These are phyloP conservation scores for Tardiomyces depauwii DNA, from an alignment of 1,139 yeast species.

Conservation along the genomic window DNA sequence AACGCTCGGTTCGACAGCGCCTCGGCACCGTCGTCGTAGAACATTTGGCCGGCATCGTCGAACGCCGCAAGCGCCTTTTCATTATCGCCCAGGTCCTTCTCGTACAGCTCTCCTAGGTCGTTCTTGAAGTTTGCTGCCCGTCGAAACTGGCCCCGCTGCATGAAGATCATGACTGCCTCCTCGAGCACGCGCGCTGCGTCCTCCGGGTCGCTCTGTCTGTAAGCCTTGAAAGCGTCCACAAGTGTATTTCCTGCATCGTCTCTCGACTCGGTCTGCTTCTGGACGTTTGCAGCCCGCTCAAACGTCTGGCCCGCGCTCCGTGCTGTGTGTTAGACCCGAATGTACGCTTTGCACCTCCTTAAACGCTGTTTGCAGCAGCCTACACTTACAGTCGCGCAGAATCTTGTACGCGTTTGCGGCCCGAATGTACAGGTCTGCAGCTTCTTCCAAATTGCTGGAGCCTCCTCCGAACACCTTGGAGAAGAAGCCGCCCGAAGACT, in stretches of 20 bases:
- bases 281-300: slow-evolving; percentile 75
- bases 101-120: slow-evolving; percentile 83
- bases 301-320: slow-evolving; percentile 68
- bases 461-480: slow-evolving; percentile 57
- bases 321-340: slow-evolving; percentile 6
- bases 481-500: slow-evolving; percentile 67
- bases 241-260: slow-evolving; percentile 90
- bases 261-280: slow-evolving; percentile 59
- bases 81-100: slow-evolving; percentile 54
- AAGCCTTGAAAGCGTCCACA: slow-evolving; percentile 87
- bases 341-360: no score
- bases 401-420: slow-evolving; percentile 64
- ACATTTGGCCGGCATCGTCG: slow-evolving; percentile 96
- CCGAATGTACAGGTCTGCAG: slow-evolving; percentile 77
- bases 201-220: slow-evolving; percentile 55
- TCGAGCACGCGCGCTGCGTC: slow-evolving; percentile 73
- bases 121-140: slow-evolving; percentile 90
- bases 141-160: slow-evolving; percentile 87
- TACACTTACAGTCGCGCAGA: not conserved
- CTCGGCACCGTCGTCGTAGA: slow-evolving; percentile 84
- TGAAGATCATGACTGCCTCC: slow-evolving; percentile 72
- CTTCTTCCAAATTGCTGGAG: slow-evolving; percentile 70
- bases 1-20: slow-evolving; percentile 84
- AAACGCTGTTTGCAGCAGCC: no score
- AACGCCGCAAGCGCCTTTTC: slow-evolving; percentile 64